These are phyloP conservation scores for Arthrobotrys sinensis DNA, from an alignment of 2,329 filamentous ascomycete species.

Conservation along the genomic window DNA sequence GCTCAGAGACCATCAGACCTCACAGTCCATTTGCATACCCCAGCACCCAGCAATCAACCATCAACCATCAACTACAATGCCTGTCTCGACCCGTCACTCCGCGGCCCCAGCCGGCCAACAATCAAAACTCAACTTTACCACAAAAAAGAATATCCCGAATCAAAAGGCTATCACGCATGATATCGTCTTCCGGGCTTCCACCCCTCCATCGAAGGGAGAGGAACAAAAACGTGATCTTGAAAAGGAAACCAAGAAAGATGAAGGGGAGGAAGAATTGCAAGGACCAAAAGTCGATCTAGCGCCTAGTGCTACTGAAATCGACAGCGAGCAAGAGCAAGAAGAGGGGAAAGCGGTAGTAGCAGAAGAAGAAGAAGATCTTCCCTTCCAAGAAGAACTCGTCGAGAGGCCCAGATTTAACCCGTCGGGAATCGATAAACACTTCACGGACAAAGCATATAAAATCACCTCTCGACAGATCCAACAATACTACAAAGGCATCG, in stretches of 20 bases:
- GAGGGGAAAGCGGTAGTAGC: conserved; percentile 56
- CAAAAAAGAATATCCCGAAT: conserved; percentile 40
- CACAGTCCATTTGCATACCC: background rate
- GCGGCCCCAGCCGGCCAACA: conserved; percentile 35
- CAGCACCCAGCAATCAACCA: background rate
- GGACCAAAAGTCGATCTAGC: conserved; percentile 69
- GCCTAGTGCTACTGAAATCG: background rate
- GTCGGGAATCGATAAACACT: conserved; percentile 54
- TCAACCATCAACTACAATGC: conserved; percentile 29
- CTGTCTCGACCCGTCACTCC: conserved; percentile 51
- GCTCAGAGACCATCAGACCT: background rate
- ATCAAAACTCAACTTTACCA: conserved; percentile 53
- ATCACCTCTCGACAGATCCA: conserved; percentile 79
- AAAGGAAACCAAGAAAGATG: conserved; percentile 64
- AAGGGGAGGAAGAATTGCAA: conserved; percentile 63
- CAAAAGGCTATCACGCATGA: conserved; percentile 63
- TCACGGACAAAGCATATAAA: conserved; percentile 75
- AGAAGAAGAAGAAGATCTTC: background rate
- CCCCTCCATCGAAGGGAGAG: conserved; percentile 55
- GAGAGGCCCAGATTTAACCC: conserved; percentile 25
- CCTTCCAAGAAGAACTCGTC: conserved; percentile 45
- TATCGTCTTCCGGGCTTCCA: conserved; percentile 16
- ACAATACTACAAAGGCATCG: conserved; percentile 82
- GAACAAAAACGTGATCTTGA: background rate
- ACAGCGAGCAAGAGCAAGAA: conserved; percentile 44